phyloP scores from a whole-genome alignment of 495 filamentous ascomycete species.

The Penicillium daleae region DNA sequence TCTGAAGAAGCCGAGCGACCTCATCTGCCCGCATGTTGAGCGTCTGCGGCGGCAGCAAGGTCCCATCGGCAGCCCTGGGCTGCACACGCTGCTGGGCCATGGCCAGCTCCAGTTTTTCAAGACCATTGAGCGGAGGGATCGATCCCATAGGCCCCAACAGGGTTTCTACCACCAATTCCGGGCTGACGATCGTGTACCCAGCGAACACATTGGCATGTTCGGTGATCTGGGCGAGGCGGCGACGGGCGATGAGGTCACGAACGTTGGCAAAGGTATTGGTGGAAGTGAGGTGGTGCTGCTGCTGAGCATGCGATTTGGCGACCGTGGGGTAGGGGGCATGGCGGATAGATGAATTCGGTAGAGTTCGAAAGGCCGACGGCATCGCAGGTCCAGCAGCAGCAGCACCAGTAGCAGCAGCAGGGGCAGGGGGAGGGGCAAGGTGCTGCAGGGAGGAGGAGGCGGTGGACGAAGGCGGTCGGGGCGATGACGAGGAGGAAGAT shows the following conservation, averaged over 20 bases:
- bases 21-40: conserved; percentile 55
- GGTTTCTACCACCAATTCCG: conserved; percentile 53
- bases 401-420: conserved; percentile 40
- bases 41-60: conserved; percentile 46
- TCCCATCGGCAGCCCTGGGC: conserved; percentile 48
- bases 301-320: conserved; percentile 45
- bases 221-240: conserved; percentile 54
- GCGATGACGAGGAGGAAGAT: conserved; percentile 12
- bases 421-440: conserved; percentile 36
- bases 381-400: conserved; percentile 51
- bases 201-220: conserved; percentile 56
- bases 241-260: conserved; percentile 53
- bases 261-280: conserved; percentile 54
- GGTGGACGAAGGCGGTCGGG: conserved; percentile 32
- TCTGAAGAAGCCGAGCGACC: conserved; percentile 49
- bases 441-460: conserved; percentile 38
- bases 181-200: conserved; percentile 52
- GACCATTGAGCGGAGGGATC: conserved; percentile 46
- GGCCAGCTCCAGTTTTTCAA: conserved; percentile 52
- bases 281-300: conserved; percentile 44
- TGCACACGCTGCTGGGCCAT: conserved; percentile 56
- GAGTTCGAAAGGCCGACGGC: conserved; percentile 55
- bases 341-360: conserved; percentile 48
- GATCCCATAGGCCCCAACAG: conserved; percentile 53
- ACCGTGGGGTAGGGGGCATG: conserved; percentile 49